These are phyloP conservation scores for Volutella citrinella DNA, from an alignment of 2,329 filamentous ascomycete species.

Conservation along the genomic window DNA sequence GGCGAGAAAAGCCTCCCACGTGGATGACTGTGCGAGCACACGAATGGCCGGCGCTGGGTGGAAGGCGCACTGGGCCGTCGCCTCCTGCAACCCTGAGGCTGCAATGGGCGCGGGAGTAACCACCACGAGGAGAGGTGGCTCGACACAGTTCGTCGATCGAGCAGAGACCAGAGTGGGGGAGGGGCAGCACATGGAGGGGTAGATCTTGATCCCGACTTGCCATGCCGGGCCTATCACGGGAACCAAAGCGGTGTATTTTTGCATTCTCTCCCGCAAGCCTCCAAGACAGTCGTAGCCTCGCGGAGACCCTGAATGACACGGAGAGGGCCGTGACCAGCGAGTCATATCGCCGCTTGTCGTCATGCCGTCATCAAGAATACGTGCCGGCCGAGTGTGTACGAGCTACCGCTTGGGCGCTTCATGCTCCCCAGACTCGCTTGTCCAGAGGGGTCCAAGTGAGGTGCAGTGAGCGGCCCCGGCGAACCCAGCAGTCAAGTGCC, in stretches of 20 bases:
- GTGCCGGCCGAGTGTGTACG: too few species aligned
- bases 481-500: too few species aligned
- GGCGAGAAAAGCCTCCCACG: conserved; percentile 23
- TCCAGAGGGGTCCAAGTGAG: too few species aligned
- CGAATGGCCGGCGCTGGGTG: conserved; percentile 12
- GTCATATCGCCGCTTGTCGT: too few species aligned
- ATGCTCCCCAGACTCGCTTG: too few species aligned
- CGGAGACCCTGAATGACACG: too few species aligned
- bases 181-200: conserved; percentile 27
- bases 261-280: too few species aligned
- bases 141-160: conserved; percentile 28
- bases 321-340: too few species aligned
- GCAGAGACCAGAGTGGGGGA: conserved; percentile 17
- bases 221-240: conserved; percentile 10
- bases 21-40: conserved; percentile 16
- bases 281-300: too few species aligned
- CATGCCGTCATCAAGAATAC: too few species aligned
- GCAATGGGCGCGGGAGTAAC: conserved; percentile 22
- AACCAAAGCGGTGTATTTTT: conserved; percentile 12
- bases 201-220: conserved; percentile 16
- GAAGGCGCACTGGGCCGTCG: conserved; percentile 16
- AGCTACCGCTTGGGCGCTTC: too few species aligned
- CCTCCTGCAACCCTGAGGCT: conserved; percentile 11
- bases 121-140: conserved; percentile 29
- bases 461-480: too few species aligned